Percentiles rank a stretch among this genome's conserved stretches.
Conservation (phyloP, 176 grass and related monocot species). For the Musa troglodytarum region DNA sequence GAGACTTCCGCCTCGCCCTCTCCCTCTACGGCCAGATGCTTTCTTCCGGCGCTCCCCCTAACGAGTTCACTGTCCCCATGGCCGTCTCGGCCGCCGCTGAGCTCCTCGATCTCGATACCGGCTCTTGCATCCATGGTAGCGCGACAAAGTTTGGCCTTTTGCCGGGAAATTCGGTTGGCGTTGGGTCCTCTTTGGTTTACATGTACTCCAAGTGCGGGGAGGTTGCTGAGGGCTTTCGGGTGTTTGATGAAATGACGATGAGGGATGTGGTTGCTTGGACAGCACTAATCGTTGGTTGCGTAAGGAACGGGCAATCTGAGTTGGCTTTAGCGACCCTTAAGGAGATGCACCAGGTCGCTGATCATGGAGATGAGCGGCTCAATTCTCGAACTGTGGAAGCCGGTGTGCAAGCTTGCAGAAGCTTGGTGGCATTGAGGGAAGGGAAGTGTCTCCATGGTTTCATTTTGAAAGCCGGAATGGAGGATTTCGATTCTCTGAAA, state of each 20-base stretch:
- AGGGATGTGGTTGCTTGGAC: slow-evolving; percentile 69
- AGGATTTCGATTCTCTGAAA: slow-evolving; percentile 13
- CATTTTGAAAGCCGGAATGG: slow-evolving; percentile 30
- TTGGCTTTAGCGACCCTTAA: slow-evolving; percentile 31
- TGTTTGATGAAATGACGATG: slow-evolving; percentile 65
- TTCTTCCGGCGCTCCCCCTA: slow-evolving; percentile 30
- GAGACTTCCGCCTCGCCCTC: slow-evolving; percentile 30
- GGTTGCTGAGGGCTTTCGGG: slow-evolving; percentile 22
- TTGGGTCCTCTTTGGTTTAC: slow-evolving; percentile 56
- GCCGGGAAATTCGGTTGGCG: slow-evolving; percentile 25
- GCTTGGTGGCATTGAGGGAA: slow-evolving; percentile 28
- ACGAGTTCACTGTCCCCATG: slow-evolving; percentile 50
- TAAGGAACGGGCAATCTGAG: slow-evolving; percentile 35
- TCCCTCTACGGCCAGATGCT: slow-evolving; percentile 36
- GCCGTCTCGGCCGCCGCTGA: slow-evolving; percentile 44
- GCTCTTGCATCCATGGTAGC: slow-evolving; percentile 44
- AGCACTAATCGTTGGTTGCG: slow-evolving; percentile 47
- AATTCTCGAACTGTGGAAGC: slow-evolving; percentile 54
- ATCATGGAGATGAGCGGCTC: background rate
- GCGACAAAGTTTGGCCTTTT: slow-evolving; percentile 47
- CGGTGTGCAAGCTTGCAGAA: slow-evolving; percentile 44
- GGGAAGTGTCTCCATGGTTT: slow-evolving; percentile 55
- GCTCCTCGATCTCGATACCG: slow-evolving; percentile 30
- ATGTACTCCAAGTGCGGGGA: slow-evolving; percentile 47
- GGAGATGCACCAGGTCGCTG: slow-evolving; percentile 27